Percentiles rank a stretch among this genome's conserved stretches.
Evolutionary conservation across 352 stramenopile genomes (phyloP).

Genomic region (Phytopythium delawarense): DNA sequence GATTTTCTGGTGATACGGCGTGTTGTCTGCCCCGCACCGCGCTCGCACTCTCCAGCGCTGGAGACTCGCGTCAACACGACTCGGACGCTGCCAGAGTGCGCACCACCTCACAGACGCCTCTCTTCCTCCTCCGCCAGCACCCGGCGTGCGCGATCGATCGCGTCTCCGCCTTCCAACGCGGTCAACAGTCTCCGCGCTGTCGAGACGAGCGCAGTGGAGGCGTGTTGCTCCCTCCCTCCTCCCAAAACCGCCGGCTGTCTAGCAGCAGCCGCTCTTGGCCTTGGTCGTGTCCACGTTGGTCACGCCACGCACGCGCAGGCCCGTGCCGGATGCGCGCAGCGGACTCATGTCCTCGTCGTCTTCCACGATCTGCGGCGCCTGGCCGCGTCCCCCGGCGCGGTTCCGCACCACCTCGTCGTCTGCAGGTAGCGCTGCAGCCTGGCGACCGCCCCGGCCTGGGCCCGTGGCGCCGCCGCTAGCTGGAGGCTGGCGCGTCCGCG

Average conservation of each 20-base stretch:
- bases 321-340: conserved; percentile 24
- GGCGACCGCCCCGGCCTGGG: neutral
- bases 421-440: neutral
- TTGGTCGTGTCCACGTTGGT: conserved; percentile 47
- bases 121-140: neutral
- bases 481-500: conserved; percentile 12
- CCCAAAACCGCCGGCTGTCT: neutral
- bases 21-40: neutral
- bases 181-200: neutral
- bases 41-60: neutral
- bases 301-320: conserved; percentile 43
- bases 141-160: neutral
- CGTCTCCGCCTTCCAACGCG: neutral
- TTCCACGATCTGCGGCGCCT: conserved; percentile 61
- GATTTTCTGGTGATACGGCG: conserved; percentile 1
- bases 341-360: conserved; percentile 33
- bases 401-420: conserved; percentile 19
- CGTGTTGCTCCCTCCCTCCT: neutral
- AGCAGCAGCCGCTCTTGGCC: conserved; percentile 55
- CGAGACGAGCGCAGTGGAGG: neutral
- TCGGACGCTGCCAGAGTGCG: neutral
- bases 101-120: neutral
- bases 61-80: neutral
- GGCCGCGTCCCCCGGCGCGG: conserved; percentile 42
- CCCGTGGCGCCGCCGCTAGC: neutral